Conservation (phyloP, 2,329 filamentous ascomycete species). For the Colletotrichum godetiae region DNA sequence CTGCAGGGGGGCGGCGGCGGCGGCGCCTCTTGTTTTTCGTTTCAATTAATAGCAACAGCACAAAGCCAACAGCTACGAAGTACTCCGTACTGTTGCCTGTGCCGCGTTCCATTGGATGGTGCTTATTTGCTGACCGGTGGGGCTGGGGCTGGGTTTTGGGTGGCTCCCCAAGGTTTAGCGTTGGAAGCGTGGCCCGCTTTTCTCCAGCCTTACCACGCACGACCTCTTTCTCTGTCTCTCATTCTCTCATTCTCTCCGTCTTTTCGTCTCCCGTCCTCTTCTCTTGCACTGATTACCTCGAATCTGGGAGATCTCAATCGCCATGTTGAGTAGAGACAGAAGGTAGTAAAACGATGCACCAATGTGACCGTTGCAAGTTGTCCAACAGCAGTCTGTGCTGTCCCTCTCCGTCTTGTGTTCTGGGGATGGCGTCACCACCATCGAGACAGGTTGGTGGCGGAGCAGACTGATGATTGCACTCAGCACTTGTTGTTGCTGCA, state of each 20-base stretch:
- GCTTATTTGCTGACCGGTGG: constrained; percentile 26
- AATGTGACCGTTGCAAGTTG: too few relatives aligned
- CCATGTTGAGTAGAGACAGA: too few relatives aligned
- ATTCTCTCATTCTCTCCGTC: too few relatives aligned
- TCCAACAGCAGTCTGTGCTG: too few relatives aligned
- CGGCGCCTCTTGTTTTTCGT: constrained; percentile 4
- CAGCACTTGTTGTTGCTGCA: not conserved
- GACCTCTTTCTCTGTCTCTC: not conserved
- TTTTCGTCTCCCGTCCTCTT: not conserved
- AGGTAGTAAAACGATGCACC: too few relatives aligned
- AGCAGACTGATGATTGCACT: not conserved
- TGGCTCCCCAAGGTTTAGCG: not conserved
- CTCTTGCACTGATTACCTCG: not conserved
- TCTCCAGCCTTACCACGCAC: constrained; percentile 26
- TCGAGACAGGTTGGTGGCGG: constrained; percentile 7
- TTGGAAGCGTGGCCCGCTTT: not conserved
- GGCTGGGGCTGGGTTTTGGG: not conserved
- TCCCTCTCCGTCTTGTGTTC: not conserved
- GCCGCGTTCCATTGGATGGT: constrained; percentile 23
- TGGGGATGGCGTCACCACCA: not conserved
- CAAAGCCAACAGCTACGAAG: too few relatives aligned
- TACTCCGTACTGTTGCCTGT: not conserved
- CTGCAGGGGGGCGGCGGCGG: constrained; percentile 19
- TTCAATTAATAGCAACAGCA: constrained; percentile 29
- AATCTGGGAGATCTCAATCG: not conserved